Evolutionary conservation across 352 stramenopile genomes (phyloP).

Genomic region (Phytopythium ostracodes): DNA sequence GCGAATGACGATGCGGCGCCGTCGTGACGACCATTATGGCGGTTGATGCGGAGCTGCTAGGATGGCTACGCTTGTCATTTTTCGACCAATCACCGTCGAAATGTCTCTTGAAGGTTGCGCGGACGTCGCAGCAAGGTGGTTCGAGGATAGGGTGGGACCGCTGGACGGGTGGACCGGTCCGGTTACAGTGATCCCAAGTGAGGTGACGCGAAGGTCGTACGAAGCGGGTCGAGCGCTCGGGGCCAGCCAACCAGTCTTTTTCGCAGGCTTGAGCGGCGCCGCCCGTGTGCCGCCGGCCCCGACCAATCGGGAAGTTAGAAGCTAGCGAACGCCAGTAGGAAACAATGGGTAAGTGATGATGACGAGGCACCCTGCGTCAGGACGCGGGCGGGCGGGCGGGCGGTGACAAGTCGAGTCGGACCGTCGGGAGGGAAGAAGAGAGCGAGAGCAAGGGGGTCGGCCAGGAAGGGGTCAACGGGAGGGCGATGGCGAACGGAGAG

Average conservation of each 20-base stretch:
- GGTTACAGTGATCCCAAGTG: neutral
- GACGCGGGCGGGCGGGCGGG: no score
- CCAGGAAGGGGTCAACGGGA: neutral
- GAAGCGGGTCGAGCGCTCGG: constrained; percentile 21
- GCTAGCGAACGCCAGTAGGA: constrained; percentile 54
- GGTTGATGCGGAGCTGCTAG: neutral
- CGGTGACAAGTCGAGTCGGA: neutral
- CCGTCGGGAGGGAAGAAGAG: neutral
- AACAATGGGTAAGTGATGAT: constrained; percentile 54
- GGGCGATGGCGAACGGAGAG: no score
- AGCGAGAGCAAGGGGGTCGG: neutral
- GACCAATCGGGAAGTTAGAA: constrained; percentile 71
- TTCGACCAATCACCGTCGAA: neutral
- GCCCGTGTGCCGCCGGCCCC: constrained; percentile 19
- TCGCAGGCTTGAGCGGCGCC: constrained; percentile 13
- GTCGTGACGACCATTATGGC: neutral
- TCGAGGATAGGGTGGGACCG: neutral
- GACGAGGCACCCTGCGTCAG: no score
- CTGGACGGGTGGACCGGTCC: neutral
- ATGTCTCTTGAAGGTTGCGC: neutral
- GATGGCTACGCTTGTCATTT: constrained; percentile 7
- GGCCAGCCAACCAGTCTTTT: constrained; percentile 47
- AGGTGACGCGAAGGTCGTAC: constrained; percentile 19
- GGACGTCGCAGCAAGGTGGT: neutral
- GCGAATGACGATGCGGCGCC: no score